A percentile compares a stretch with the other conserved stretches of the same genome.
These are phyloP conservation scores for Colletotrichum sp. DNA, from an alignment of 2,329 filamentous ascomycete species.

Conservation along the genomic window DNA sequence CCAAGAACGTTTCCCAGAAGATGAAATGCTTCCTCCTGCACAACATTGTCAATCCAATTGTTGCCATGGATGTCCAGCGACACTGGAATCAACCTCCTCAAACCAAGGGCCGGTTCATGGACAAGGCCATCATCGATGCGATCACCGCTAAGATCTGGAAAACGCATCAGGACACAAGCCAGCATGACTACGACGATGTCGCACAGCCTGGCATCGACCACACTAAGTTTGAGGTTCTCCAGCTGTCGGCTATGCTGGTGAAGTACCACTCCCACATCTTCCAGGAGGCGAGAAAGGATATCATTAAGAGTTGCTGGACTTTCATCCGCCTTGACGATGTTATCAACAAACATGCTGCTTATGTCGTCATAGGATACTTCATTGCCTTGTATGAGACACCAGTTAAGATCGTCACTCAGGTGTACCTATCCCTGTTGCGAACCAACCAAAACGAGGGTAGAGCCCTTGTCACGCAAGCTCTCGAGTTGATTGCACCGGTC, in stretches of 20 bases:
- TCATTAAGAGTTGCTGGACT: constrained; percentile 99
- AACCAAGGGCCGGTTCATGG: constrained; percentile 73
- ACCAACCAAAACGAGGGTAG: constrained; percentile 96
- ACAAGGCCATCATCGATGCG: constrained; percentile 84
- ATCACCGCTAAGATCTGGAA: constrained; percentile 96
- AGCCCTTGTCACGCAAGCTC: constrained; percentile 87
- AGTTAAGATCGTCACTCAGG: constrained; percentile 92
- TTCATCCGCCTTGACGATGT: constrained; percentile 98
- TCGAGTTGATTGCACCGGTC: constrained; percentile 93
- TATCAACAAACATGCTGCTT: constrained; percentile 98
- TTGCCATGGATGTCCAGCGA: constrained; percentile 94
- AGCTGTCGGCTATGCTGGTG: constrained; percentile 91
- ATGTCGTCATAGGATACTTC: constrained; percentile 96
- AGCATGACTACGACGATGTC: constrained; percentile 88
- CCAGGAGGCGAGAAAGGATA: constrained; percentile 92
- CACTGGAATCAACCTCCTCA: constrained; percentile 70
- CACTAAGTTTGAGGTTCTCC: constrained; percentile 92
- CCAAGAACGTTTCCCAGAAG: constrained; percentile 80
- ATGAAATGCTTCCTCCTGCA: constrained; percentile 93
- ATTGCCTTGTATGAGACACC: constrained; percentile 97
- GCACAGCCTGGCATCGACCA: constrained; percentile 90
- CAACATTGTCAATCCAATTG: constrained; percentile 92
- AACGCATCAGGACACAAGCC: constrained; percentile 79
- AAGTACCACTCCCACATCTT: constrained; percentile 92
- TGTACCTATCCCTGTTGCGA: constrained; percentile 89